These are phyloP conservation scores for Umbelopsis vinacea DNA, from an alignment of 192 early-diverging fungal species.

Conservation along the genomic window DNA sequence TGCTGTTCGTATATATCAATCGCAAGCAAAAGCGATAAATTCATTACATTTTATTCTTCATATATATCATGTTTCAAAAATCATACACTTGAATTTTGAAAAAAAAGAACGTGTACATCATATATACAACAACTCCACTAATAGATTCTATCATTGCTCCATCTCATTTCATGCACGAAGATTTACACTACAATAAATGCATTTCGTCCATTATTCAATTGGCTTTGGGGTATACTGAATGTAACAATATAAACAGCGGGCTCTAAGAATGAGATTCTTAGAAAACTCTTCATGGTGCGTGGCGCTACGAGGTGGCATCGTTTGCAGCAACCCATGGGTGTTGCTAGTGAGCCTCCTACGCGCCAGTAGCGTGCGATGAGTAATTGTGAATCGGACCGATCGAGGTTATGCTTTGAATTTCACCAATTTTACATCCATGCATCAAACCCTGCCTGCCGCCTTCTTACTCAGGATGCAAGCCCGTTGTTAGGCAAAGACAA, in stretches of 20 bases:
- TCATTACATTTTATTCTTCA: not conserved
- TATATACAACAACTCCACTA: no score
- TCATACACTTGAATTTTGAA: not conserved
- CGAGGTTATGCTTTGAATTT: not conserved
- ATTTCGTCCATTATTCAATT: no score
- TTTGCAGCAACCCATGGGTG: not conserved
- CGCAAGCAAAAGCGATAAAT: slow-evolving; percentile 34
- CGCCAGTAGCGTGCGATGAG: no score
- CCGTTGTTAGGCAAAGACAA: no score
- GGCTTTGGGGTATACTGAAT: no score
- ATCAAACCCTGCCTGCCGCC: not conserved
- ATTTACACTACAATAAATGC: no score
- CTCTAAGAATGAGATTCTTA: no score
- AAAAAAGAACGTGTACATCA: not conserved
- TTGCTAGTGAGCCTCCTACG: not conserved
- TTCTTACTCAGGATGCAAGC: no score
- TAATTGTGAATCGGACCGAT: not conserved
- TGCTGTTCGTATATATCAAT: slow-evolving; percentile 44
- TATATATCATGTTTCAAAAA: not conserved
- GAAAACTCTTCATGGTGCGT: not conserved
- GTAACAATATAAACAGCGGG: no score
- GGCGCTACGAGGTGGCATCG: not conserved
- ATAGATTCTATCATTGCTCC: no score
- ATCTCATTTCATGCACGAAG: no score
- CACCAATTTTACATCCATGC: not conserved